phyloP scores from a whole-genome alignment of 768 basidiomycete genomes.

The Pleurotus pulmonarius region DNA sequence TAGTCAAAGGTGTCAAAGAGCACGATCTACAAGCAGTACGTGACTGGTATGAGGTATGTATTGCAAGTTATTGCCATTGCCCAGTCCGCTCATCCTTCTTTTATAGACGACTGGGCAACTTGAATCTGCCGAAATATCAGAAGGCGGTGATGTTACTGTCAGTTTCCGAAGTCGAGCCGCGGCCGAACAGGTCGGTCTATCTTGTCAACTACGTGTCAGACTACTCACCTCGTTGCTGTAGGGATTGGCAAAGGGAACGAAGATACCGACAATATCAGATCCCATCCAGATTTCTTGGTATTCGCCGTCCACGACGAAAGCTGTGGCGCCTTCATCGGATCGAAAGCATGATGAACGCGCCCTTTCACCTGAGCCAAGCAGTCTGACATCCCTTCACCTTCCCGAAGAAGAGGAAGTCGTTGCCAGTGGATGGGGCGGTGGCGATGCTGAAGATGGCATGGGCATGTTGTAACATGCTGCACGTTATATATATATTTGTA shows the following conservation, averaged over 20 bases:
- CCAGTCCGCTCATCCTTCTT: constrained; percentile 7
- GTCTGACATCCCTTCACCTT: constrained; percentile 26
- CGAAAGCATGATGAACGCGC: constrained; percentile 13
- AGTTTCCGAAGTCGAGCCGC: constrained; percentile 67
- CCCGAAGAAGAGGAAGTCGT: constrained; percentile 58
- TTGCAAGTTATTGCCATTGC: neutral
- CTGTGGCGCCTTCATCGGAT: constrained; percentile 10
- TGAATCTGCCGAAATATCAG: constrained; percentile 55
- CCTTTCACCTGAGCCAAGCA: constrained; percentile 21
- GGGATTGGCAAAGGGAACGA: constrained; percentile 70
- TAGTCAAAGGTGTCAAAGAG: constrained; percentile 62
- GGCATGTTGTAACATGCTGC: constrained; percentile 47
- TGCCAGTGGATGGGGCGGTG: constrained; percentile 73
- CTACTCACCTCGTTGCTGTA: constrained; percentile 23
- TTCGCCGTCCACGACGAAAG: constrained; percentile 17
- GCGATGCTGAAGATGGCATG: constrained; percentile 71
- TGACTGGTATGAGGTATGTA: constrained; percentile 78
- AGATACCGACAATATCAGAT: constrained; percentile 59
- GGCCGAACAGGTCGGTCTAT: constrained; percentile 64
- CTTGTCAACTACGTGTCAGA: neutral
- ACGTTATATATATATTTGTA: constrained; percentile 4
- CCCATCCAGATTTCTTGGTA: constrained; percentile 67
- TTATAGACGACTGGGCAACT: constrained; percentile 64
- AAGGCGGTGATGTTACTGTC: constrained; percentile 59
- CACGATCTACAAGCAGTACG: constrained; percentile 56